These are phyloP conservation scores for Mucor sp. DNA, from an alignment of 371 early-diverging fungal species.

Conservation along the genomic window DNA sequence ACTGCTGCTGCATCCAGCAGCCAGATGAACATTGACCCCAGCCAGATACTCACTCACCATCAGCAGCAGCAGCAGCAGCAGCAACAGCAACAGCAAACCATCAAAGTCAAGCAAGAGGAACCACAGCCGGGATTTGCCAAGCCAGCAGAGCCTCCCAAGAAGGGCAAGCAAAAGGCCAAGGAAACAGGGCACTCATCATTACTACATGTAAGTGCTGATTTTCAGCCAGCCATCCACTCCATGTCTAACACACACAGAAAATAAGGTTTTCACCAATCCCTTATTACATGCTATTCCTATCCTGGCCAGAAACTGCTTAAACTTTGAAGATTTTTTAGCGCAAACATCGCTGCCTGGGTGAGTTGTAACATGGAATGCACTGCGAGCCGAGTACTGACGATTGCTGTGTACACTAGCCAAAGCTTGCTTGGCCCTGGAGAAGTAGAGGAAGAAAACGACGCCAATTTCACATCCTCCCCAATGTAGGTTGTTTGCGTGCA, in stretches of 20 bases:
- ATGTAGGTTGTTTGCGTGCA: constrained; percentile 23
- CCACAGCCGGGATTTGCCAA: constrained; percentile 9
- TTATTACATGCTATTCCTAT: constrained; percentile 55
- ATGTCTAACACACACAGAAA: neutral
- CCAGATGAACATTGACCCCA: constrained; percentile 8
- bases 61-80: constrained; percentile 4
- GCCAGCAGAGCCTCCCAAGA: constrained; percentile 10
- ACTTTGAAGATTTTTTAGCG: constrained; percentile 52
- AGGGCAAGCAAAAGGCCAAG: constrained; percentile 30
- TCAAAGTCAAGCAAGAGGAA: constrained; percentile 4
- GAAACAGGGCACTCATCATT: constrained; percentile 25
- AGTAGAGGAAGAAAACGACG: constrained; percentile 8
- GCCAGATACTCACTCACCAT: constrained; percentile 3
- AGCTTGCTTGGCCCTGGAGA: constrained; percentile 38
- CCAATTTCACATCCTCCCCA: constrained; percentile 32
- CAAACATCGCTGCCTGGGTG: constrained; percentile 49
- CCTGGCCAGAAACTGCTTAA: constrained; percentile 49
- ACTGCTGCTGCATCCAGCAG: neutral
- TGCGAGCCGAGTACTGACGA: neutral
- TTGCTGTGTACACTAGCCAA: constrained; percentile 23
- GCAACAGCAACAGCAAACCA: neutral
- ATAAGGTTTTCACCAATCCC: constrained; percentile 49
- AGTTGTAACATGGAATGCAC: neutral
- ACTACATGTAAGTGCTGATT: constrained; percentile 25
- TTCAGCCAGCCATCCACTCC: neutral